These are phyloP conservation scores for Penicillium sp. DNA, from an alignment of 2,329 filamentous ascomycete genomes.

Conservation along the genomic window DNA sequence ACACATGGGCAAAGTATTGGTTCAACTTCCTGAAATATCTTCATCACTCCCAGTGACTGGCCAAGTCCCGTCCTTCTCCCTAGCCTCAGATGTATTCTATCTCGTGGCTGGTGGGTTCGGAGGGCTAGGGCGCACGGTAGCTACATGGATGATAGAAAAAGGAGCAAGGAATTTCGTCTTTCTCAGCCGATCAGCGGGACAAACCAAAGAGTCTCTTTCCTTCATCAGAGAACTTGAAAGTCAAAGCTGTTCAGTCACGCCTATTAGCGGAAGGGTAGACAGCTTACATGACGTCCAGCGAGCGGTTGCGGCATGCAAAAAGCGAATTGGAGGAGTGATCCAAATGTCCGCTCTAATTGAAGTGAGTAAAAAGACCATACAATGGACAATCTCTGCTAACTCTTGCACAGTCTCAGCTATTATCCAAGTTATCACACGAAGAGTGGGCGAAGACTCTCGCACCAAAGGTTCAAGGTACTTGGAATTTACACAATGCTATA, in stretches of 20 bases:
- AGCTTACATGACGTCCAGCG: too few relatives aligned
- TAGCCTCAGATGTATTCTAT: slow-evolving; percentile 2
- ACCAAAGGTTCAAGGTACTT: slow-evolving; percentile 40
- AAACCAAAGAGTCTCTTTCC: neutral
- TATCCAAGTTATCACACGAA: slow-evolving; percentile 41
- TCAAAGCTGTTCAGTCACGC: slow-evolving; percentile 11
- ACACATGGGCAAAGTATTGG: slow-evolving; percentile 52
- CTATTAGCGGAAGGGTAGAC: too few relatives aligned
- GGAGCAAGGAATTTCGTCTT: slow-evolving; percentile 14
- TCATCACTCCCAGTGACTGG: neutral
- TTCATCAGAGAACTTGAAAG: slow-evolving; percentile 14
- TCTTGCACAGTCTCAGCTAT: neutral
- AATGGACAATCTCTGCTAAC: too few relatives aligned
- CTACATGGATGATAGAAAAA: slow-evolving; percentile 19
- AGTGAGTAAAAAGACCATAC: neutral
- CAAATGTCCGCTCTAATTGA: too few relatives aligned
- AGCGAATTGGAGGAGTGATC: too few relatives aligned
- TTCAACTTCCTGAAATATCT: neutral
- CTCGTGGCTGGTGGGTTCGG: slow-evolving; percentile 18
- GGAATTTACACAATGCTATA: slow-evolving; percentile 33
- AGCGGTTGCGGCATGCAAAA: too few relatives aligned
- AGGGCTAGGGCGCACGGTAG: slow-evolving; percentile 13
- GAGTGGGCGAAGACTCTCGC: slow-evolving; percentile 35
- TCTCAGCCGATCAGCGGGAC: slow-evolving; percentile 11
- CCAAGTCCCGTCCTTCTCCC: neutral